Evolutionary conservation across 495 filamentous ascomycete genomes (phyloP).

Genomic region (Cercophora scortea): DNA sequence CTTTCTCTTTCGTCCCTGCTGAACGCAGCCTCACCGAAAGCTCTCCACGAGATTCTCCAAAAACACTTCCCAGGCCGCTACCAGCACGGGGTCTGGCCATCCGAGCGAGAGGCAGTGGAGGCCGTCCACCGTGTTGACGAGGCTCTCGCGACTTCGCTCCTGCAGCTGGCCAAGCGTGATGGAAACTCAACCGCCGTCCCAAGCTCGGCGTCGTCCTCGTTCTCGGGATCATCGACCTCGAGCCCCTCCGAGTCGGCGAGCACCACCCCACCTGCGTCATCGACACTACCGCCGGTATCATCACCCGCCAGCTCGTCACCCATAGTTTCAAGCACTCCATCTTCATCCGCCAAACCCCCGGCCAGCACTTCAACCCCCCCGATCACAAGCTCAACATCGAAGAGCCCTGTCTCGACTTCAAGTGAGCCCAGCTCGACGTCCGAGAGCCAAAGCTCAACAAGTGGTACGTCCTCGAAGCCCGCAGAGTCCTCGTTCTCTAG

Average conservation of each 20-base stretch:
- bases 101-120: slow-evolving; percentile 27
- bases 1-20: slow-evolving; percentile 26
- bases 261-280: neutral
- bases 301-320: neutral
- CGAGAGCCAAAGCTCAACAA: neutral
- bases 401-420: neutral
- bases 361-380: slow-evolving; percentile 5
- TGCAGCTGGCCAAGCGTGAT: slow-evolving; percentile 33
- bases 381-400: too few species aligned
- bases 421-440: slow-evolving; percentile 2
- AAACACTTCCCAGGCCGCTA: slow-evolving; percentile 24
- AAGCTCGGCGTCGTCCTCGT: neutral
- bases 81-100: slow-evolving; percentile 19
- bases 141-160: slow-evolving; percentile 24
- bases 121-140: slow-evolving; percentile 21
- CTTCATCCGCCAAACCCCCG: slow-evolving; percentile 7
- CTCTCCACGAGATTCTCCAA: slow-evolving; percentile 31
- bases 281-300: neutral
- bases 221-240: neutral
- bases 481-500: slow-evolving; percentile 7
- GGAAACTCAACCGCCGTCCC: slow-evolving; percentile 12
- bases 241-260: neutral
- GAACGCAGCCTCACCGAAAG: slow-evolving; percentile 26
- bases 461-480: slow-evolving; percentile 8
- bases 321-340: neutral